A percentile compares a stretch with the other conserved stretches of the same genome.
These are phyloP conservation scores for Schwanniomyces etchellsii DNA, from an alignment of 1,139 yeast genomes.

Conservation along the genomic window DNA sequence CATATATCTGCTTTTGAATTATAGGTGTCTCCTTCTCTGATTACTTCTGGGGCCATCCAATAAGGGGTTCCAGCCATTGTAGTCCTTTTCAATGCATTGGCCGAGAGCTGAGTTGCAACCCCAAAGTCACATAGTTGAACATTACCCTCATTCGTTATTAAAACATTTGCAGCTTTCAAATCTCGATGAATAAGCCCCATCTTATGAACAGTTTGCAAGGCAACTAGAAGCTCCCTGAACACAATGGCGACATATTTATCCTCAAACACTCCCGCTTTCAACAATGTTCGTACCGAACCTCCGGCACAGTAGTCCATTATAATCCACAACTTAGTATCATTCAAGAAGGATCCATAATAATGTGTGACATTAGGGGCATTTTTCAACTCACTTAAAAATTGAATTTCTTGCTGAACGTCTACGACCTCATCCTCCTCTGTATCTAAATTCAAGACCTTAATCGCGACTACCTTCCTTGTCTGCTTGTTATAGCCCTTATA, in stretches of 20 bases:
- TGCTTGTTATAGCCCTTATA: slow-evolving; percentile 71
- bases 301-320: slow-evolving; percentile 98
- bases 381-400: slow-evolving; percentile 75
- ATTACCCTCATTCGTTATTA: slow-evolving; percentile 82
- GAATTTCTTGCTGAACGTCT: slow-evolving; percentile 92
- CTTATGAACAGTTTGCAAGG: slow-evolving; percentile 75
- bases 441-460: slow-evolving; percentile 87
- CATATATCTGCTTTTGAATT: slow-evolving; percentile 87
- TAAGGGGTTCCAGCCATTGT: slow-evolving; percentile 99
- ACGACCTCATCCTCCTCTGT: slow-evolving; percentile 91
- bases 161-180: slow-evolving; percentile 90
- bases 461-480: slow-evolving; percentile 79
- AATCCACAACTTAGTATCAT: slow-evolving; percentile 91
- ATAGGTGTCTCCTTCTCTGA: slow-evolving; percentile 84
- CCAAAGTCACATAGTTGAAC: slow-evolving; percentile 97
- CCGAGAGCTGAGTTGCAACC: slow-evolving; percentile 88
- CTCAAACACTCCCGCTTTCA: slow-evolving; percentile 85
- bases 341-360: slow-evolving; percentile 82
- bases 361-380: slow-evolving; percentile 87
- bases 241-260: slow-evolving; percentile 80
- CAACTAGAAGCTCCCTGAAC: slow-evolving; percentile 72
- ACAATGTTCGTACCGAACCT: slow-evolving; percentile 82
- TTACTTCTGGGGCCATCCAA: slow-evolving; percentile 99
- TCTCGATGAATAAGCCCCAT: slow-evolving; percentile 94
- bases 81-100: slow-evolving; percentile 74